Evolutionary conservation across 306 rosid species (phyloP), one percentile per base, ranked within the genome.

Genomic region (Macrotyloma uniflorum): DNA sequence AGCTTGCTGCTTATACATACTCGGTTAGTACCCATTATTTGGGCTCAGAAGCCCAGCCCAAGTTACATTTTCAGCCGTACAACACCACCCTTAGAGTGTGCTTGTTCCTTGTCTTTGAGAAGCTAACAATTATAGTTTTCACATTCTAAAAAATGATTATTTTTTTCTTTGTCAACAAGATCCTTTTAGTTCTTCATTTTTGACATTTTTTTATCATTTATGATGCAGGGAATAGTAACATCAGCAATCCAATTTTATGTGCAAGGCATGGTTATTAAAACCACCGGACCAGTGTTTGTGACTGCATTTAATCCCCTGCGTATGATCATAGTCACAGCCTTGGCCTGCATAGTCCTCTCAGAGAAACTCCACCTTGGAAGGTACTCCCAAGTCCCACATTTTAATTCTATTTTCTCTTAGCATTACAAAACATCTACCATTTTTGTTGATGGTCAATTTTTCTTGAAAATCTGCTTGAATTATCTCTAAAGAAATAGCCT

Each of bases 301-400:
- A 91, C 96, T 1, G 96, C 94, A 13, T 91, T 89, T 65, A 91
- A 90, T 66, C 96, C 96, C 51, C 70, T 89, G 23, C 88, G 94
- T 67, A 91, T 88, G 98, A 77, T 93, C 76, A 76, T 91, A 8
- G 94, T 93, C 67, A 71, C 88, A 0, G 61, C 83, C 50, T 55
- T 88, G 32, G 91, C 79, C 3, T 87, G 88, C 33, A 40, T 85
- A 9, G 6, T 93, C 22, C 88, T 93, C 9, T 72, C 90, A 0
- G 94, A 93, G 86, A 85, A 84, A 74, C 89, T 90, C 24, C 86
- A 86, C 63, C 88, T 89, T 23, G 96, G 96, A 86, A 93, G 96
- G 94, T 89, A 83, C 53, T 40, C 1, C 15, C 59, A 15, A 47
- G 54, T 47, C 20, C 2, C 16, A 47, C 54, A 43, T 47, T n/a